These are phyloP conservation scores for Staphylotrichum longicolle DNA, from an alignment of 495 filamentous ascomycete genomes.

Conservation along the genomic window DNA sequence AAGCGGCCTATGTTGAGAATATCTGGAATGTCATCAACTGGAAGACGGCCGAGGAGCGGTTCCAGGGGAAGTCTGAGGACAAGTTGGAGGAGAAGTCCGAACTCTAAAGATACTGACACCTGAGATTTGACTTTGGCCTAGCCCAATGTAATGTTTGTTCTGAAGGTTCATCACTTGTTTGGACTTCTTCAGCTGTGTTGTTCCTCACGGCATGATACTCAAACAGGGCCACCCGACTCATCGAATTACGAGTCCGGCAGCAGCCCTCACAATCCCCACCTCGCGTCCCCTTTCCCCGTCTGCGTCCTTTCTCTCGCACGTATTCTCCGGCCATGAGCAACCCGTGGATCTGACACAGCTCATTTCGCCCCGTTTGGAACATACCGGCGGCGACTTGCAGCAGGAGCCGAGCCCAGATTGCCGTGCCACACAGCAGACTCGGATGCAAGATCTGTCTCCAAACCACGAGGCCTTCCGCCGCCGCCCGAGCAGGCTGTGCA, in stretches of 20 bases:
- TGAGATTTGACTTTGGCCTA: not conserved
- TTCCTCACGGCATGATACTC: too few relatives aligned
- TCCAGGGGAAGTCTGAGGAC: constrained; percentile 44
- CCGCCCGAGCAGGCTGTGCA: constrained; percentile 6
- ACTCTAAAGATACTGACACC: constrained; percentile 22
- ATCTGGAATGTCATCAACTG: constrained; percentile 99
- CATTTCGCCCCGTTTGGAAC: not conserved
- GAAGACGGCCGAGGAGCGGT: constrained; percentile 88
- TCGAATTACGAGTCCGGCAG: too few relatives aligned
- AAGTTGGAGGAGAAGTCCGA: constrained; percentile 32
- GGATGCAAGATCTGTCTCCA: constrained; percentile 15
- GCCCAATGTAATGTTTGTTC: not conserved
- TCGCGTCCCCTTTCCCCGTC: too few relatives aligned
- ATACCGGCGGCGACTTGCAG: too few relatives aligned
- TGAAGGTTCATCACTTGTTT: not conserved
- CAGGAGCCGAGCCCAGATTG: too few relatives aligned
- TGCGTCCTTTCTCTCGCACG: not conserved
- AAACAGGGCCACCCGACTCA: too few relatives aligned
- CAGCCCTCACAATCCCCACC: too few relatives aligned
- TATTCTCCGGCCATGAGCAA: not conserved
- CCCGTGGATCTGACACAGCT: not conserved
- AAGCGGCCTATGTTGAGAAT: constrained; percentile 93
- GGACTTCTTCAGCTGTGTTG: too few relatives aligned
- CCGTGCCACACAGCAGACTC: not conserved
- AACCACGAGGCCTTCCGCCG: not conserved